Conservation (phyloP, 805 yeast genomes). For the Candida ficus region DNA sequence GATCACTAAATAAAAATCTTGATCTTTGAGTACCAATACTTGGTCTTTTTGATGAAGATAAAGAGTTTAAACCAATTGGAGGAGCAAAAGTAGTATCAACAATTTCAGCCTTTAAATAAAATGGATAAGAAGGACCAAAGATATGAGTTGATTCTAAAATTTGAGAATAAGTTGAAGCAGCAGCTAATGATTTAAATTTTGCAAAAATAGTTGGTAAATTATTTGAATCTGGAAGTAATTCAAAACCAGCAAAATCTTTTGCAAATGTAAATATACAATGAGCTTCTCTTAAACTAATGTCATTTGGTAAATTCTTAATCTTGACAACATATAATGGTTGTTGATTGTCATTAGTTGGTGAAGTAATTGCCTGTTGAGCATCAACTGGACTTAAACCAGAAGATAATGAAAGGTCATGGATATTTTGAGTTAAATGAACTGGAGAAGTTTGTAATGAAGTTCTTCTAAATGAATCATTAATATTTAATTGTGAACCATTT, state of each 20-base stretch:
- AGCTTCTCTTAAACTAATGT: constrained; percentile 62
- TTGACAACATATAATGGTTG: constrained; percentile 28
- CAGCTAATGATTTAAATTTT: constrained; percentile 37
- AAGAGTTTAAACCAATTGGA: constrained; percentile 20
- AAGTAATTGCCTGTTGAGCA: not conserved
- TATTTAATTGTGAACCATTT: constrained; percentile 14
- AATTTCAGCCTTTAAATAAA: constrained; percentile 35
- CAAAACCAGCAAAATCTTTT: constrained; percentile 51
- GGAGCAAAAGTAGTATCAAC: constrained; percentile 27
- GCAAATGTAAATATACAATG: constrained; percentile 64
- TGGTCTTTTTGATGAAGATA: constrained; percentile 41
- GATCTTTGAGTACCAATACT: constrained; percentile 55
- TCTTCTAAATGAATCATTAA: constrained; percentile 15
- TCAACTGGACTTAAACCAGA: not conserved
- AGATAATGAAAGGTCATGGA: constrained; percentile 17
- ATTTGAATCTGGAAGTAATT: constrained; percentile 34
- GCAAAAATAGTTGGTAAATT: constrained; percentile 37
- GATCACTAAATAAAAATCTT: constrained; percentile 67
- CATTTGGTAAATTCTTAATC: constrained; percentile 56
- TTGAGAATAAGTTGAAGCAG: constrained; percentile 40
- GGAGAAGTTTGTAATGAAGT: constrained; percentile 22
- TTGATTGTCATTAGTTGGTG: constrained; percentile 4
- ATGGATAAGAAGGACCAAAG: constrained; percentile 45
- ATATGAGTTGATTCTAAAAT: constrained; percentile 37
- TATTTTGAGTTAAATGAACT: constrained; percentile 15